These are phyloP conservation scores for Fennellomyces sp. DNA, from an alignment of 371 early-diverging fungal species.

Conservation along the genomic window DNA sequence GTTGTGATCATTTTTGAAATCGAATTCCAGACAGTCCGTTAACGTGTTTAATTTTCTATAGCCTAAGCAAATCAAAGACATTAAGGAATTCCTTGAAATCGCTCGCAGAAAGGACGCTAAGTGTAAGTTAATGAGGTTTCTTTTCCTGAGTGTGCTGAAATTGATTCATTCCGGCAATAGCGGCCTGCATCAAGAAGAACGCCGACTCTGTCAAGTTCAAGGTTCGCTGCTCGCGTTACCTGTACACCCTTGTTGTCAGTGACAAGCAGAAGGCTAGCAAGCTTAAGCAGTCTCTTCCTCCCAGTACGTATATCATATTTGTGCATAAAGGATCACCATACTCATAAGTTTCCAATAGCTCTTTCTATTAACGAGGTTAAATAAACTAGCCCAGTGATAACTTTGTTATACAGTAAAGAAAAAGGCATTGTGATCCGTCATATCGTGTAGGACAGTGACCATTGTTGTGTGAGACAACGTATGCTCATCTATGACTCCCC, in stretches of 20 bases:
- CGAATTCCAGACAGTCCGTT: not conserved
- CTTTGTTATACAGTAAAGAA: not conserved
- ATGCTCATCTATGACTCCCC: too few relatives aligned
- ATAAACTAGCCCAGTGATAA: not conserved
- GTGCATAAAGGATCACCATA: not conserved
- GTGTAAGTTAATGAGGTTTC: slow-evolving; percentile 65
- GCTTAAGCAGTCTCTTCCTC: slow-evolving; percentile 92
- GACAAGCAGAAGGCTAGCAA: slow-evolving; percentile 97
- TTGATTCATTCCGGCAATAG: slow-evolving; percentile 29
- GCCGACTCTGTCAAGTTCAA: slow-evolving; percentile 96
- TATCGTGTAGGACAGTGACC: too few relatives aligned
- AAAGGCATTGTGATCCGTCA: slow-evolving; percentile 2
- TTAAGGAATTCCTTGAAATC: slow-evolving; percentile 97
- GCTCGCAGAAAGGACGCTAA: slow-evolving; percentile 96
- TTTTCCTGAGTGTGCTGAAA: not conserved
- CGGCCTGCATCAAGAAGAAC: slow-evolving; percentile 97
- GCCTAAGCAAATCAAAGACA: slow-evolving; percentile 98
- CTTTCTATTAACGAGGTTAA: slow-evolving; percentile 15
- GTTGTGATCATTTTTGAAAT: not conserved
- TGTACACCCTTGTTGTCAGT: slow-evolving; percentile 96
- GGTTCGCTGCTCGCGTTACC: slow-evolving; percentile 97
- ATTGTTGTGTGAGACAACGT: not conserved
- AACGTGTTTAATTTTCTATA: slow-evolving; percentile 26
- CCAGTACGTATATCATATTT: slow-evolving; percentile 54
- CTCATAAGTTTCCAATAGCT: slow-evolving; percentile 3